Conservation (phyloP, 208 protist genomes). For the Porcisia deanei region DNA sequence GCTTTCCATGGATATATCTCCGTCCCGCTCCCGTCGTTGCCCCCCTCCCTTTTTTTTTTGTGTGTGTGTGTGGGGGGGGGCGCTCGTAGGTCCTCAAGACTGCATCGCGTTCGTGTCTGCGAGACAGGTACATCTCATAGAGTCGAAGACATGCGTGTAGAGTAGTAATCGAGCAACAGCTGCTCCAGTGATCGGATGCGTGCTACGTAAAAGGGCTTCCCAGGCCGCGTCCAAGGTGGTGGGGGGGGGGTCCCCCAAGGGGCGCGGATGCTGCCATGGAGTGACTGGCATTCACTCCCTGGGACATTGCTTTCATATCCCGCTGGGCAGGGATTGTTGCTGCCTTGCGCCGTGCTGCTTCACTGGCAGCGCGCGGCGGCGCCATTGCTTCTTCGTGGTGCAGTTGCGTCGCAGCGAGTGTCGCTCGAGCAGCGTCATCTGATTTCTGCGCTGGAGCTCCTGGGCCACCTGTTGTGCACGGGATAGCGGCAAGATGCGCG, state of each 20-base stretch:
- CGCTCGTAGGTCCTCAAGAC: background rate
- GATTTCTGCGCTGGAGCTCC: slow-evolving; percentile 22
- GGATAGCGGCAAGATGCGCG: slow-evolving; percentile 21
- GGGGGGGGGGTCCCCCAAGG: background rate
- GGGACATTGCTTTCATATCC: background rate
- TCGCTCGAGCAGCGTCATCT: background rate
- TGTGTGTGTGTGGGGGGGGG: too few relatives aligned
- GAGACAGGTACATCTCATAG: background rate
- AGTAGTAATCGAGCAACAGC: slow-evolving; percentile 12
- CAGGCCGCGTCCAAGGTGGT: background rate
- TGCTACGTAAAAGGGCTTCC: slow-evolving; percentile 5
- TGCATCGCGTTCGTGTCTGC: background rate
- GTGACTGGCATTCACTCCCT: background rate
- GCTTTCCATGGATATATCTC: too few relatives aligned
- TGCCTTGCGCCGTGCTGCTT: slow-evolving; percentile 12
- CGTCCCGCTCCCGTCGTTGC: too few relatives aligned
- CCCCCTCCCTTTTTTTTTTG: too few relatives aligned
- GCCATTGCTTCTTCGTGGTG: slow-evolving; percentile 7
- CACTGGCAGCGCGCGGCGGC: slow-evolving; percentile 12
- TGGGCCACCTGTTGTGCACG: slow-evolving; percentile 23
- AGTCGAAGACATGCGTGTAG: slow-evolving; percentile 4
- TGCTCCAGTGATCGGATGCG: slow-evolving; percentile 15
- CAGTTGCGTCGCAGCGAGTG: background rate
- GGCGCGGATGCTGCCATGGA: background rate
- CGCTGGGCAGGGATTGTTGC: background rate